These are phyloP conservation scores for Oropetium thomaeum DNA, from an alignment of 176 grass and related monocot species.

Conservation along the genomic window DNA sequence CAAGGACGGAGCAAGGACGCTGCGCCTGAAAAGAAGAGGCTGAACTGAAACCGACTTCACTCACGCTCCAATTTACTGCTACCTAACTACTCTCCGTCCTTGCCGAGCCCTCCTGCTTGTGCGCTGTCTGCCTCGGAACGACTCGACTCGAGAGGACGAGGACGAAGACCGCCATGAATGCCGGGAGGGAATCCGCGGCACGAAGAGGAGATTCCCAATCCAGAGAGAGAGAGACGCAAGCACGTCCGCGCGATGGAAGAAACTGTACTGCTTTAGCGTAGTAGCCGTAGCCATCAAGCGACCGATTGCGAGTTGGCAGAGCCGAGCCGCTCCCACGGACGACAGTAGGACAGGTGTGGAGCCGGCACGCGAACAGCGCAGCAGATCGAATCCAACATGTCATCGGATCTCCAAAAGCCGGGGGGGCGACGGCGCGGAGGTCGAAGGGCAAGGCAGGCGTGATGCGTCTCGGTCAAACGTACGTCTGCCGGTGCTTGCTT, in stretches of 20 bases:
- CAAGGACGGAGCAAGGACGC: not conserved
- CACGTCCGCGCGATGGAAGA: too few species aligned
- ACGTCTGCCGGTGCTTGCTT: not conserved
- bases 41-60: constrained; percentile 1
- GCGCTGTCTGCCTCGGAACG: not conserved
- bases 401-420: constrained; percentile 32
- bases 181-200: not conserved
- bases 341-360: too few species aligned
- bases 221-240: not conserved
- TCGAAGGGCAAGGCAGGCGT: not conserved
- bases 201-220: too few species aligned
- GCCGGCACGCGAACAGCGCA: not conserved
- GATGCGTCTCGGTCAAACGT: constrained; percentile 38
- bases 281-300: too few species aligned
- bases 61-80: not conserved
- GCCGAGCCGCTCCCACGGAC: too few species aligned
- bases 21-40: not conserved
- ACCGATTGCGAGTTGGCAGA: not conserved
- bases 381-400: not conserved
- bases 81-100: not conserved
- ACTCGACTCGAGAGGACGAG: not conserved
- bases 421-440: not conserved
- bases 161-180: constrained; percentile 32
- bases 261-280: too few species aligned
- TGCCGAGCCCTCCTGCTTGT: not conserved